Conservation (phyloP, 176 grass and related monocot species). For the Leersia perrieri region DNA sequence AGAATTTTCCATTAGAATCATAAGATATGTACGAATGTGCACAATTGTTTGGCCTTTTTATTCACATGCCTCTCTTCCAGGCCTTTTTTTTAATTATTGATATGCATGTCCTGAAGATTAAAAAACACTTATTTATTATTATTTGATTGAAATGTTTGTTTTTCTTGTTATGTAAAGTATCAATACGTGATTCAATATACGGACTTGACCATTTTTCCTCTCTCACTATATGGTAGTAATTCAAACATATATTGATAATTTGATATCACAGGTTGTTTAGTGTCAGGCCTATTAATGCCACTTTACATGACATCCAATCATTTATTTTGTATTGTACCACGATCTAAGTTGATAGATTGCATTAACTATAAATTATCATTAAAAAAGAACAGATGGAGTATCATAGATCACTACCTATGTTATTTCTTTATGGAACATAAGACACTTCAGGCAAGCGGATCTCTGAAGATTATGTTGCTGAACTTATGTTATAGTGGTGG, state of each 20-base stretch:
- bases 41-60: not conserved
- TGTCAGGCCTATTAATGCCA: not conserved
- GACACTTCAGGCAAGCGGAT: not conserved
- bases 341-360: not conserved
- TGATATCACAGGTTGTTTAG: not conserved
- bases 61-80: not conserved
- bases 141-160: constrained; percentile 1
- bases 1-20: not conserved
- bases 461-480: constrained; percentile 26
- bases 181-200: not conserved
- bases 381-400: not conserved
- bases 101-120: not conserved
- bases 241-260: not conserved
- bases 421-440: constrained; percentile 26
- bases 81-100: not conserved
- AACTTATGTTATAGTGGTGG: constrained; percentile 1
- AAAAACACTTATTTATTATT: constrained; percentile 2
- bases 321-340: not conserved
- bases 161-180: not conserved
- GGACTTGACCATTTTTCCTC: not conserved
- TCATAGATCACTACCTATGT: constrained; percentile 21
- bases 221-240: not conserved
- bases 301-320: not conserved
- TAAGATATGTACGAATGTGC: not conserved
- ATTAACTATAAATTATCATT: not conserved